Evolutionary conservation across 208 protist species (phyloP).

Genomic region (Plasmodiophora brassicae): DNA sequence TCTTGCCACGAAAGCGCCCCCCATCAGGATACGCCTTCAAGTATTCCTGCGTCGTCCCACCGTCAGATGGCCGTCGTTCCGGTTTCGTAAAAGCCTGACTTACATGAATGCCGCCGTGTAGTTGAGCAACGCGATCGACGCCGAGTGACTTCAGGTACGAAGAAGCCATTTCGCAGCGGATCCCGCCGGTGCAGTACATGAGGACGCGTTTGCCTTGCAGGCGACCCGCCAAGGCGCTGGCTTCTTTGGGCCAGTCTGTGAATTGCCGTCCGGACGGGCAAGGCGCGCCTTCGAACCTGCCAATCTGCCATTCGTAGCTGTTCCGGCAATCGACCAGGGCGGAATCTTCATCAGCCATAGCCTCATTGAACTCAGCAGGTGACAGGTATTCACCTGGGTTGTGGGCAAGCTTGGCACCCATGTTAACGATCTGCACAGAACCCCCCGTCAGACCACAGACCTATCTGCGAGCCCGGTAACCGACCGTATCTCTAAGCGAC

Average conservation of each 20-base stretch:
- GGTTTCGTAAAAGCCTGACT: no score
- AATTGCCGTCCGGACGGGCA: neutral
- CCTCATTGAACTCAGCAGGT: neutral
- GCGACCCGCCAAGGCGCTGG: neutral
- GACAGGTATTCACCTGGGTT: neutral
- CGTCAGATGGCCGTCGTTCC: no score
- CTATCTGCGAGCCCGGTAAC: no score
- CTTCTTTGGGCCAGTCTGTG: neutral
- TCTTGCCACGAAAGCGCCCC: neutral
- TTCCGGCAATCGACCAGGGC: neutral
- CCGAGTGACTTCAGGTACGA: neutral
- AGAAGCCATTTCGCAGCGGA: constrained; percentile 12
- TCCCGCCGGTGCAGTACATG: constrained; percentile 18
- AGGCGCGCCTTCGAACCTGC: neutral
- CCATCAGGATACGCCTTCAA: neutral
- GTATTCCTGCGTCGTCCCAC: neutral
- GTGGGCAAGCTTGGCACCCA: neutral
- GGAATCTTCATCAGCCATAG: neutral
- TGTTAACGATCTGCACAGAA: neutral
- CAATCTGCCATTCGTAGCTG: neutral
- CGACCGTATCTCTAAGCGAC: neutral
- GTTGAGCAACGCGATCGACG: neutral
- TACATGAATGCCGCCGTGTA: constrained; percentile 13
- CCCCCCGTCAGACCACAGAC: no score
- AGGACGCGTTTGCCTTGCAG: neutral